phyloP scores from a whole-genome alignment of 192 early-diverging fungal species.

The Coemansia sp. region DNA sequence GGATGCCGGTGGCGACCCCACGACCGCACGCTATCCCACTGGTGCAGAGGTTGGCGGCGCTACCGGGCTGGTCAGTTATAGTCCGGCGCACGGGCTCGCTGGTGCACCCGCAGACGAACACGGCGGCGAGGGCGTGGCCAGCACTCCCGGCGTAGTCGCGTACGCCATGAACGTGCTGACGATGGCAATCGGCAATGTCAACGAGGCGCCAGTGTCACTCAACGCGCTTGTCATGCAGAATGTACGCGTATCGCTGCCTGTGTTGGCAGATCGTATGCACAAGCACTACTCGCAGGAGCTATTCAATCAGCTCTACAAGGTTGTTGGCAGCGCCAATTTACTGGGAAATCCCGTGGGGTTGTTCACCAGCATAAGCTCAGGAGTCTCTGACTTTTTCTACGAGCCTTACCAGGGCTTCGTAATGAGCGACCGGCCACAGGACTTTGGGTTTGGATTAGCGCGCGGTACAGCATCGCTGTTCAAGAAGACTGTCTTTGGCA shows the following conservation, averaged over 20 bases:
- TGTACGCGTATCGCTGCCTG: slow-evolving; percentile 73
- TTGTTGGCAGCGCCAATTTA: slow-evolving; percentile 95
- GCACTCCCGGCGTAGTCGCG: slow-evolving; percentile 32
- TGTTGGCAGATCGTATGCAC: slow-evolving; percentile 75
- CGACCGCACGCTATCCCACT: slow-evolving; percentile 10
- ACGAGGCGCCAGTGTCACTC: slow-evolving; percentile 85
- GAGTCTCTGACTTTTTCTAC: slow-evolving; percentile 95
- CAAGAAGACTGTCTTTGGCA: slow-evolving; percentile 95
- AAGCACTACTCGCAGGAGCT: slow-evolving; percentile 89
- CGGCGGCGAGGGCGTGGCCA: slow-evolving; percentile 40
- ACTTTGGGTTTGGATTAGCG: slow-evolving; percentile 88
- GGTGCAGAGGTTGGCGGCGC: neutral
- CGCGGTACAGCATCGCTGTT: slow-evolving; percentile 70
- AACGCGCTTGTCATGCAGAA: slow-evolving; percentile 89
- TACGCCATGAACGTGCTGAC: slow-evolving; percentile 86
- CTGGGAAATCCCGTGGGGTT: slow-evolving; percentile 97
- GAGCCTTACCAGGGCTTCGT: slow-evolving; percentile 96
- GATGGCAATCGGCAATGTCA: slow-evolving; percentile 97
- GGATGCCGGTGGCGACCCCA: slow-evolving; percentile 32
- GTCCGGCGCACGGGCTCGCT: slow-evolving; percentile 9
- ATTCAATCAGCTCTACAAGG: slow-evolving; percentile 78
- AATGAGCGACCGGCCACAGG: slow-evolving; percentile 91
- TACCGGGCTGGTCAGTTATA: slow-evolving; percentile 21
- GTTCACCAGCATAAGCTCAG: slow-evolving; percentile 93
- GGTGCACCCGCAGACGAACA: slow-evolving; percentile 15